Base-by-base conservation (phyloP, 148 eudicot species). In the Cornus controversa region DNA sequence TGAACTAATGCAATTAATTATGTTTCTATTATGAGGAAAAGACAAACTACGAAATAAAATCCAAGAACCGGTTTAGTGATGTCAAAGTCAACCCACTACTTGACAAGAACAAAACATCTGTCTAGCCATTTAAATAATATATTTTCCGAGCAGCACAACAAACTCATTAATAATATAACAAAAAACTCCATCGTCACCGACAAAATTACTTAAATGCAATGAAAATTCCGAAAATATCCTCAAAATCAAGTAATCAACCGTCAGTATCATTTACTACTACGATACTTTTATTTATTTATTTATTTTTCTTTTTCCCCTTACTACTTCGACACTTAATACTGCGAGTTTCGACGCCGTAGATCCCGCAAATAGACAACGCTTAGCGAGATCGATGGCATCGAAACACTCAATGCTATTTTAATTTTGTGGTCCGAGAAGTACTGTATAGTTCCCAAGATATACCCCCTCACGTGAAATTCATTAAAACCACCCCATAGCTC, bases 391-490 rank as follows among this genome's bases (percentile, higher is more conserved):
- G 16, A 11, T 69, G 85, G 78, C 77, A 64, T 73, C n/a, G 77
- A 69, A 79, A 18, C 40, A 16, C 66, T 36, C 75, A 8, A 64
- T 27, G 71, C 36, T 8, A 25, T 62, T 68, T 47, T 54, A 71
- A 22, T 71, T 37, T 16, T 34, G 18, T 71, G 2, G 24, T 9
- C 53, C 53, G 60, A 72, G 71, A 78, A 28, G 73, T 47, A 75
- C 77, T 18, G 23, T 25, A 74, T 58, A 77, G 22, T 70, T 42
- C 70, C 80, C 86, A 64, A 69, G 45, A 77, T 14, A 79, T 62
- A 77, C 65, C 58, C 60, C 60, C 80, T 72, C 94, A 89, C 94
- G 91, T 91, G 92, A 81, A 75, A 50, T 75, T 50, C 78, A 74
- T 50, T n/a, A 75, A 77, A 36, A 36, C 37, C n/a, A 29, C 40